Conservation (phyloP, 768 basidiomycete genomes). For the Mycena capillaripes region DNA sequence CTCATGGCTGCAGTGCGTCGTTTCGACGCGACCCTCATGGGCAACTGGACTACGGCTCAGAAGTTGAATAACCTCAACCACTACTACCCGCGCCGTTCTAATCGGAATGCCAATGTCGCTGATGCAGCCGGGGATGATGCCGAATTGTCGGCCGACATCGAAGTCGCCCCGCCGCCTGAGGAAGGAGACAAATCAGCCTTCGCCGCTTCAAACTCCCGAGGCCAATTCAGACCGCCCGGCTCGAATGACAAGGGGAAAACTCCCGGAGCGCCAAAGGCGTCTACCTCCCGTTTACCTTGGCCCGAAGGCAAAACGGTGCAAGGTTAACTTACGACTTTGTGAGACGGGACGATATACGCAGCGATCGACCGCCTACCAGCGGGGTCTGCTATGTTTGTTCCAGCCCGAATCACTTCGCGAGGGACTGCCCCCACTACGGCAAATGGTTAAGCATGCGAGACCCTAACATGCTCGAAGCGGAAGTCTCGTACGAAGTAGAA, state of each 20-base stretch:
- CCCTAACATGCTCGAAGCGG: conserved; percentile 14
- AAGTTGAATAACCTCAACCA: background rate
- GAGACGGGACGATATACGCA: conserved; percentile 9
- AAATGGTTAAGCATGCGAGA: conserved; percentile 26
- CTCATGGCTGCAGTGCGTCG: background rate
- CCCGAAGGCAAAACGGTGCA: conserved; percentile 20
- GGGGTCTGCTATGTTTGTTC: conserved; percentile 39
- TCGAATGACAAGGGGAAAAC: too few species aligned
- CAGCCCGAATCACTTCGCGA: conserved; percentile 37
- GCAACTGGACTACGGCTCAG: conserved; percentile 16
- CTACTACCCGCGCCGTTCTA: too few species aligned
- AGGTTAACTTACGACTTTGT: conserved; percentile 6
- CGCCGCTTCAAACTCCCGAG: too few species aligned
- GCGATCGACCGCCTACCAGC: conserved; percentile 2
- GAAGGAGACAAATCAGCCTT: background rate
- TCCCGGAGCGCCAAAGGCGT: too few species aligned
- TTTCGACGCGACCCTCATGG: conserved; percentile 1
- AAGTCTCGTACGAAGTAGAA: background rate
- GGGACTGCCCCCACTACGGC: conserved; percentile 40
- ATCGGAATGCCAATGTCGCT: too few species aligned
- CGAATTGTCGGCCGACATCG: too few species aligned
- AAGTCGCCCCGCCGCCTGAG: background rate
- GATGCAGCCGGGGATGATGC: too few species aligned
- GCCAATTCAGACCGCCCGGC: too few species aligned
- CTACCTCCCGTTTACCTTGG: background rate